Evolutionary conservation across 2,329 filamentous ascomycete genomes (phyloP).

Genomic region (Chrysoporthe puriensis): DNA sequence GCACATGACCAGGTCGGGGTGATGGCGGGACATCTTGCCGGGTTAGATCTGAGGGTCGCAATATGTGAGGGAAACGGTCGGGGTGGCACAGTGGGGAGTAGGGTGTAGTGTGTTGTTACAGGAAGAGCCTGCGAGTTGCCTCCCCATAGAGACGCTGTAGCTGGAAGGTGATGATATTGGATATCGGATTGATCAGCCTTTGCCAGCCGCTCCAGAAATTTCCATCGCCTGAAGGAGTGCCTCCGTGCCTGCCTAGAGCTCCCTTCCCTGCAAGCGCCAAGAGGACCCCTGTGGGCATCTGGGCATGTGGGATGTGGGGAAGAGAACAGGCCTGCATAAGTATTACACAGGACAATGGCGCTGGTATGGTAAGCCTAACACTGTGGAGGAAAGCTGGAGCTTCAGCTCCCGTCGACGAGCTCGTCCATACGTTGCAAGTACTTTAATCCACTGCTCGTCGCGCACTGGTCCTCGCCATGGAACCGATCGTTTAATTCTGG

Average conservation of each 20-base stretch:
- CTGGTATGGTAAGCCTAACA: not conserved
- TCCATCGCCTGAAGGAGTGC: not conserved
- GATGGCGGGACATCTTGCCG: slow-evolving; percentile 82
- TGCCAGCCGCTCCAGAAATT: slow-evolving; percentile 18
- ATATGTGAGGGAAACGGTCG: not conserved
- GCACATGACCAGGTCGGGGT: slow-evolving; percentile 99
- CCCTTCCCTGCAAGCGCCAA: slow-evolving; percentile 7
- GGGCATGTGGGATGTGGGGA: slow-evolving; percentile 11
- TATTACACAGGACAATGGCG: not conserved
- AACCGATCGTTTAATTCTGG: not conserved
- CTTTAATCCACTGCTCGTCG: not conserved
- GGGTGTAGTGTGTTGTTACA: not conserved
- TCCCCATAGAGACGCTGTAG: not conserved
- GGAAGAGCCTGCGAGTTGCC: slow-evolving; percentile 7
- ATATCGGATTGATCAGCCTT: slow-evolving; percentile 14
- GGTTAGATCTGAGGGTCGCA: not conserved
- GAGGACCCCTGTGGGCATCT: not conserved
- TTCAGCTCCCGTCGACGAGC: not conserved
- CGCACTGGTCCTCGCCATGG: not conserved
- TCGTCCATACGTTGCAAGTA: not conserved
- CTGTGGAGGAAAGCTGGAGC: not conserved
- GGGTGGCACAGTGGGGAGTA: not conserved
- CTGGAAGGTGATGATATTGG: not conserved
- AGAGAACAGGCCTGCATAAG: not conserved
- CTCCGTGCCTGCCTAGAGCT: not conserved